Base-by-base conservation (phyloP, 176 grass and related monocot species). In the Carex kokanica region DNA sequence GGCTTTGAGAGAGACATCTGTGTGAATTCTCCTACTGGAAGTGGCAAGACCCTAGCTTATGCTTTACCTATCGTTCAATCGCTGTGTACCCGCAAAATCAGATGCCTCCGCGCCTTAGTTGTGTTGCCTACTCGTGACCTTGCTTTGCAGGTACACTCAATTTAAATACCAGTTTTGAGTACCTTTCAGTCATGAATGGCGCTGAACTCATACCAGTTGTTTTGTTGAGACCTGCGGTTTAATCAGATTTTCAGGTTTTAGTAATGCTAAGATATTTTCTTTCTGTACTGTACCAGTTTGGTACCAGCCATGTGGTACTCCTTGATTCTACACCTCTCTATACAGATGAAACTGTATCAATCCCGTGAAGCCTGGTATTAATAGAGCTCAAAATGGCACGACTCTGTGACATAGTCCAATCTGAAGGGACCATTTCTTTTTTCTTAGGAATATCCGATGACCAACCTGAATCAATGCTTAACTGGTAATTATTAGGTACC, bases 1-100 rank as follows among this genome's bases (percentile, higher is more conserved):
- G 89, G 90, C 83, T 98, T 98, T 80, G 89, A 98, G 82, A 92
- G 92, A 64, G 95, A 98, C 79, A 91, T 98, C 67, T 95, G 95
- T 90, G 88, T 95, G 4, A 98, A 98, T 40, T 98, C 95, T 64
- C 95, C 95, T 8, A 98, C 95, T 75, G 95, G 95, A 65, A 94
- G 92, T 21, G 92, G 95, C 40, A 98, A 98, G 61, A 98, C 95
- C 40, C 89, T 98, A 81, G 90, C 95, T 25, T 98, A 94, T 88
- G 95, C 92, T 31, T 87, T 98, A 75, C 92, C 95, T 16, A 95
- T 95, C 5, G 92, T 98, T 74, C 92, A 98, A 88, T 80, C 73
- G 8, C 88, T 95, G 11, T 85, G 87, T 6, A 82, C 61, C 23
- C 62, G 59, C 74, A 90, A 88, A 85, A 90, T 91, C 78, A 91